phyloP scores from a whole-genome alignment of 208 protist genomes.

The Tritrichomonas foetus region DNA sequence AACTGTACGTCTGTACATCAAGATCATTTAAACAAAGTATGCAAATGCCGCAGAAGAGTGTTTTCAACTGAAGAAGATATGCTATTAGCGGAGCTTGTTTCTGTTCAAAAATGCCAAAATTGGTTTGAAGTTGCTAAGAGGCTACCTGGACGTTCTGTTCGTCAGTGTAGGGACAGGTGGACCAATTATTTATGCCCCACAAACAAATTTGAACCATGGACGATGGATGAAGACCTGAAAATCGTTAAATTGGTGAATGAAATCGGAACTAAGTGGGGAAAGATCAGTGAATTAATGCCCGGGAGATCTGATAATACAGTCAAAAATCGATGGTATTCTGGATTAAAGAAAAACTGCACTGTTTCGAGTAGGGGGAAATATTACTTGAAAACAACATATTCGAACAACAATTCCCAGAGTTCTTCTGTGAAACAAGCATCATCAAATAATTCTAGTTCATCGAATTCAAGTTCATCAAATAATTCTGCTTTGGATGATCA shows the following conservation, averaged over 20 bases:
- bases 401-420: too few relatives aligned
- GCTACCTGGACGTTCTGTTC: not conserved
- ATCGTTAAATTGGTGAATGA: not conserved
- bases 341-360: not conserved
- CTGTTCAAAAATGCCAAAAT: not conserved
- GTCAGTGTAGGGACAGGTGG: not conserved
- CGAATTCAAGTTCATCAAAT: too few relatives aligned
- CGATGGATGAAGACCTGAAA: not conserved
- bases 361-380: too few relatives aligned
- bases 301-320: conserved; percentile 33
- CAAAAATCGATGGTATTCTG: conserved; percentile 12
- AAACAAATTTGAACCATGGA: not conserved
- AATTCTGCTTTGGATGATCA: too few relatives aligned
- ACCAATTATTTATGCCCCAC: not conserved
- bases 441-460: too few relatives aligned
- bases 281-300: not conserved
- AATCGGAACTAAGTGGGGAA: not conserved
- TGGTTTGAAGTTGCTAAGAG: not conserved
- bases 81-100: not conserved
- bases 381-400: too few relatives aligned
- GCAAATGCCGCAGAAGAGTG: not conserved
- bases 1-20: too few relatives aligned
- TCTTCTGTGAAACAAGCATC: too few relatives aligned
- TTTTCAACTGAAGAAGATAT: not conserved
- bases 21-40: too few relatives aligned